phyloP scores from a whole-genome alignment of 2,329 filamentous ascomycete genomes.

The Hymenoscyphus linearis region DNA sequence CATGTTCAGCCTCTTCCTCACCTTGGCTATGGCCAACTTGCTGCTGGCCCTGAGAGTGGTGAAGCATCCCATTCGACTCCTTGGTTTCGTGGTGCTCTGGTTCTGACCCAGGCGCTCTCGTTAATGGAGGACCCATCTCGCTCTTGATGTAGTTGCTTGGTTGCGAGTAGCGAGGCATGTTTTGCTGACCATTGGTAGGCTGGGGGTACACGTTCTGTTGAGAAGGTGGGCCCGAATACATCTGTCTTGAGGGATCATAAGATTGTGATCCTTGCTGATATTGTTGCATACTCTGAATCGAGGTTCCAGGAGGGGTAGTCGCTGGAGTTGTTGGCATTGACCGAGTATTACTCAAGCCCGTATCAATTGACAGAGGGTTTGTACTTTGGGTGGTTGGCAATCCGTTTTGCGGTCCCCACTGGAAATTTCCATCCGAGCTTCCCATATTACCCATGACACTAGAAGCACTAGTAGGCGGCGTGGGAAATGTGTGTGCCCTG shows the following conservation, averaged over 20 bases:
- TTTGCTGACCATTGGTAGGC: constrained; percentile 52
- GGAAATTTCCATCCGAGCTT: constrained; percentile 67
- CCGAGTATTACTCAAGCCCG: constrained; percentile 68
- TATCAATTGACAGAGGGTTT: constrained; percentile 77
- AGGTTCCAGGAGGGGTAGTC: constrained; percentile 76
- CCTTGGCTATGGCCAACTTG: constrained; percentile 47
- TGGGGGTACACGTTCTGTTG: constrained; percentile 67
- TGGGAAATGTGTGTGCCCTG: constrained; percentile 87
- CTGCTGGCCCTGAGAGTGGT: constrained; percentile 50
- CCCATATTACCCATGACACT: constrained; percentile 72
- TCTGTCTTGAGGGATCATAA: constrained; percentile 72
- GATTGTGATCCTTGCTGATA: constrained; percentile 64
- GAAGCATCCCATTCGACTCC: constrained; percentile 61
- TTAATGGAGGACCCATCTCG: constrained; percentile 81
- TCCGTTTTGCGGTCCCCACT: constrained; percentile 62
- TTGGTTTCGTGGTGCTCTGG: constrained; percentile 58
- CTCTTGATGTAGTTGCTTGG: constrained; percentile 67
- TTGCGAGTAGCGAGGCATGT: constrained; percentile 62
- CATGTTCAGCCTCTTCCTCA: constrained; percentile 67
- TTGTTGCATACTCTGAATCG: constrained; percentile 70
- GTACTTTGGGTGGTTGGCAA: constrained; percentile 57
- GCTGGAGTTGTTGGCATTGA: constrained; percentile 90
- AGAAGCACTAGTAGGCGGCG: constrained; percentile 87
- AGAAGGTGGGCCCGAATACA: constrained; percentile 68
- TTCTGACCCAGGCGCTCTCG: constrained; percentile 52